phyloP scores from a whole-genome alignment of 495 filamentous ascomycete genomes.

The Penicillium chermesinum region DNA sequence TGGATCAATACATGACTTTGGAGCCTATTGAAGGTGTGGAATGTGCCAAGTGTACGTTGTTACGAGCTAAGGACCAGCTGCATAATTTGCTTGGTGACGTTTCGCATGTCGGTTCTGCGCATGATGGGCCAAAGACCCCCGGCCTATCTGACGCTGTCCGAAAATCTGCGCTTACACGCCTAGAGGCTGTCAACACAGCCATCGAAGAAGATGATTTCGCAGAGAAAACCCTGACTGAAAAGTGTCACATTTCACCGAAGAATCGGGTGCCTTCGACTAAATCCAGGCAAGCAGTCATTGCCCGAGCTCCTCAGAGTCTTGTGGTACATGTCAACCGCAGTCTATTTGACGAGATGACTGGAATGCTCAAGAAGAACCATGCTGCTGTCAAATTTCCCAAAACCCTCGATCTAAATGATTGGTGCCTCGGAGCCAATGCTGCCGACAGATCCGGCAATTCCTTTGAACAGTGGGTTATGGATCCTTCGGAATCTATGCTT shows the following conservation, averaged over 20 bases:
- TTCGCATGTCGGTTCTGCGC: constrained; percentile 21
- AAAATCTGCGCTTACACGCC: constrained; percentile 39
- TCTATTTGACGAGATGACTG: constrained; percentile 77
- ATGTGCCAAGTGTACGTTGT: constrained; percentile 84
- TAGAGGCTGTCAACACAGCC: constrained; percentile 60
- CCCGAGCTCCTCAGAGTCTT: constrained; percentile 70
- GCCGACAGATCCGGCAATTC: constrained; percentile 24
- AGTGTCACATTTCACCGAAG: constrained; percentile 68
- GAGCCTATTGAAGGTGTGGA: constrained; percentile 84
- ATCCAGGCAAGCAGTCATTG: constrained; percentile 81
- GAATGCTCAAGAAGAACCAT: constrained; percentile 74
- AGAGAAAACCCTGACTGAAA: constrained; percentile 65
- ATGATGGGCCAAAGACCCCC: constrained; percentile 17
- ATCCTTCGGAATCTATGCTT: constrained; percentile 67
- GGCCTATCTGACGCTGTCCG: constrained; percentile 28
- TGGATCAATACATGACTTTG: constrained; percentile 79
- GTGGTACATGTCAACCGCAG: constrained; percentile 88
- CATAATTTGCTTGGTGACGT: constrained; percentile 37
- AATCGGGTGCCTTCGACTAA: constrained; percentile 69
- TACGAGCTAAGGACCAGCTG: constrained; percentile 49
- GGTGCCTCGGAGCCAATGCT: constrained; percentile 61
- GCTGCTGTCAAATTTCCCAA: constrained; percentile 71
- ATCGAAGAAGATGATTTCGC: constrained; percentile 75
- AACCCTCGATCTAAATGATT: constrained; percentile 65
- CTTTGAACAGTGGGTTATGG: constrained; percentile 59